Conservation (phyloP, 768 basidiomycete genomes). For the Mycena filopes region DNA sequence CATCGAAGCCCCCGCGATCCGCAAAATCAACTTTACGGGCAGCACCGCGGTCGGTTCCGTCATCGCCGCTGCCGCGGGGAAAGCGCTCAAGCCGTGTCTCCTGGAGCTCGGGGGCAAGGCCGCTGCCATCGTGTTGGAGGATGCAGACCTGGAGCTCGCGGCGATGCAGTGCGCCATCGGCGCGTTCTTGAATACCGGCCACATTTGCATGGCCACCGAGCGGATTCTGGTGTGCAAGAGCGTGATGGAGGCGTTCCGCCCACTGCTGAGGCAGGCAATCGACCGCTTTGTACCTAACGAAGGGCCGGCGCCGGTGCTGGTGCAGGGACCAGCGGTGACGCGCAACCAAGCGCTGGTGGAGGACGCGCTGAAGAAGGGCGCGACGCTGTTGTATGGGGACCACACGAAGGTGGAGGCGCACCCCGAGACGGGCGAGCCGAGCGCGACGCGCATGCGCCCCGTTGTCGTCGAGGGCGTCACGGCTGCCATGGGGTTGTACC, state of each 20-base stretch:
- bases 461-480: slow-evolving; percentile 31
- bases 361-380: slow-evolving; percentile 31
- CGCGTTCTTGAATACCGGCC: slow-evolving; percentile 71
- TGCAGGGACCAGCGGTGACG: slow-evolving; percentile 21
- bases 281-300: slow-evolving; percentile 40
- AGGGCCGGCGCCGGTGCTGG: slow-evolving; percentile 22
- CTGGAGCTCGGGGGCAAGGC: slow-evolving; percentile 69
- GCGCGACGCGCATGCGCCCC: slow-evolving; percentile 18
- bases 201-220: slow-evolving; percentile 75
- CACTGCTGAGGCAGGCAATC: slow-evolving; percentile 57
- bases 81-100: slow-evolving; percentile 73
- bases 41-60: slow-evolving; percentile 68
- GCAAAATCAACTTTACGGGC: slow-evolving; percentile 74
- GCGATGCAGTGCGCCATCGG: slow-evolving; percentile 64
- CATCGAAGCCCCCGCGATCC: slow-evolving; percentile 50
- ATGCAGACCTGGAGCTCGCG: slow-evolving; percentile 60
- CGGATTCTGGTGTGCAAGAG: slow-evolving; percentile 72
- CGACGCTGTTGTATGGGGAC: slow-evolving; percentile 28
- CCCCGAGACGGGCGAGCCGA: slow-evolving; percentile 25
- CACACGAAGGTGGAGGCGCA: slow-evolving; percentile 23
- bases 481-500: slow-evolving; percentile 29
- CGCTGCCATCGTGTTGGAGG: slow-evolving; percentile 57
- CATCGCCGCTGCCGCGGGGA: slow-evolving; percentile 67
- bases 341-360: slow-evolving; percentile 26
- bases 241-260: slow-evolving; percentile 70